These are phyloP conservation scores for Coniochaeta ligniaria DNA, from an alignment of 2,329 filamentous ascomycete genomes.

Conservation along the genomic window DNA sequence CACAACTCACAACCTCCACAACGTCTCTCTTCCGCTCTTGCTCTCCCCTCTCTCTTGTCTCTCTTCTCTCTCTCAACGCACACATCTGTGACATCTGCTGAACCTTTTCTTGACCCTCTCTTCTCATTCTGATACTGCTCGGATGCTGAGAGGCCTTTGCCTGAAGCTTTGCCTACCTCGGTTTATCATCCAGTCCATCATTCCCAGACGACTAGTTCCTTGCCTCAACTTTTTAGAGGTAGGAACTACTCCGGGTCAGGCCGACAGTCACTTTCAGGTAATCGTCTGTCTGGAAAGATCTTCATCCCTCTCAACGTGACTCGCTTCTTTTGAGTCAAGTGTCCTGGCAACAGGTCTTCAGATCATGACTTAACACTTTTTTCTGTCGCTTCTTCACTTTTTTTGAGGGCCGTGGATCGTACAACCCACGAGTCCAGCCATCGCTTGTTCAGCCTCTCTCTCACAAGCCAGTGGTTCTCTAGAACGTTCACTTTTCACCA, in stretches of 20 bases:
- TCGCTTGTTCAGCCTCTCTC: background rate
- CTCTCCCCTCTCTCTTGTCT: too few relatives aligned
- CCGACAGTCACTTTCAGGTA: background rate
- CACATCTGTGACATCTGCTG: too few relatives aligned
- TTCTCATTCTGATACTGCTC: too few relatives aligned
- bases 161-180: too few relatives aligned
- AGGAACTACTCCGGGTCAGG: background rate
- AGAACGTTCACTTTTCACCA: background rate
- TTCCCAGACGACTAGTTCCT: background rate
- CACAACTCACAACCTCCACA: too few relatives aligned
- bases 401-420: background rate
- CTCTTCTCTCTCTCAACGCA: too few relatives aligned
- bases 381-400: background rate
- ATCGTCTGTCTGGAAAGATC: background rate
- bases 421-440: background rate
- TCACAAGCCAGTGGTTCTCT: background rate
- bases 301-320: background rate
- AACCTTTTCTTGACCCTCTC: too few relatives aligned
- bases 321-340: background rate
- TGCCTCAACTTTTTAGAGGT: background rate
- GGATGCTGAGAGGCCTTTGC: too few relatives aligned
- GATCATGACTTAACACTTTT: background rate
- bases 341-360: background rate
- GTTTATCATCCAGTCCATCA: background rate
- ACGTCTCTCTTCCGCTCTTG: too few relatives aligned